A percentile compares a stretch with the other conserved stretches of the same genome.
phyloP scores from a whole-genome alignment of 2,329 filamentous ascomycete genomes.

The Aspergillus quadricinctus region DNA sequence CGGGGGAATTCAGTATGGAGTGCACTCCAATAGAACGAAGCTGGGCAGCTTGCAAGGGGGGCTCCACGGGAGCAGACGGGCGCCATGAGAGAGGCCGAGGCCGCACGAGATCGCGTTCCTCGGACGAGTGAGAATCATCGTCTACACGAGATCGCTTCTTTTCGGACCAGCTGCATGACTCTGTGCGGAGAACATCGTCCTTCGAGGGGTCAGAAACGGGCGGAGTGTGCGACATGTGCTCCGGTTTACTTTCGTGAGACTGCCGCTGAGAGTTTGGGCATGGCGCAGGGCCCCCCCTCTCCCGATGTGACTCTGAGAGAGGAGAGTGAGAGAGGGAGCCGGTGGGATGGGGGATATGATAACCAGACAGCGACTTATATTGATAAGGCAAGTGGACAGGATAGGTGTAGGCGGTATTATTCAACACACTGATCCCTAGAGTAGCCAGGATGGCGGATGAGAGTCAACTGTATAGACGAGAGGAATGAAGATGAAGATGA shows the following conservation, averaged over 20 bases:
- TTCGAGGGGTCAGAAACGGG: constrained; percentile 26
- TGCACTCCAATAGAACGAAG: constrained; percentile 39
- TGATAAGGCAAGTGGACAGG: constrained; percentile 28
- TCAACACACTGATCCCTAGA: constrained; percentile 35
- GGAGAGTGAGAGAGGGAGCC: constrained; percentile 37
- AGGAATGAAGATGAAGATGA: constrained; percentile 1
- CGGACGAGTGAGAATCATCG: constrained; percentile 13
- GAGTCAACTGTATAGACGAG: constrained; percentile 3
- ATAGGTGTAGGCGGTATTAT: constrained; percentile 28
- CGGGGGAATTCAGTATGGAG: constrained; percentile 37
- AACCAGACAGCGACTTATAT: constrained; percentile 28
- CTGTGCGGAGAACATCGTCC: constrained; percentile 22
- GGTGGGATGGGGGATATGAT: constrained; percentile 18
- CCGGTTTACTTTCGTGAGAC: constrained; percentile 26
- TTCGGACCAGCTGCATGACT: constrained; percentile 19
- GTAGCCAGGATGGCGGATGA: constrained; percentile 36
- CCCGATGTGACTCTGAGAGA: constrained; percentile 30
- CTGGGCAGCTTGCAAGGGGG: constrained; percentile 26
- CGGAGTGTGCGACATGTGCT: constrained; percentile 38
- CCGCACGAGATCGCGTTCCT: constrained; percentile 23
- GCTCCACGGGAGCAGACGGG: constrained; percentile 33
- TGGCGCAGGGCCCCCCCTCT: constrained; percentile 38
- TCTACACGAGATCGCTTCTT: constrained; percentile 19
- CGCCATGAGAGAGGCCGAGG: constrained; percentile 33
- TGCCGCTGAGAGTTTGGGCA: constrained; percentile 29